phyloP scores from a whole-genome alignment of 1,284 basidiomycete genomes.

The Ustilago sp. region DNA sequence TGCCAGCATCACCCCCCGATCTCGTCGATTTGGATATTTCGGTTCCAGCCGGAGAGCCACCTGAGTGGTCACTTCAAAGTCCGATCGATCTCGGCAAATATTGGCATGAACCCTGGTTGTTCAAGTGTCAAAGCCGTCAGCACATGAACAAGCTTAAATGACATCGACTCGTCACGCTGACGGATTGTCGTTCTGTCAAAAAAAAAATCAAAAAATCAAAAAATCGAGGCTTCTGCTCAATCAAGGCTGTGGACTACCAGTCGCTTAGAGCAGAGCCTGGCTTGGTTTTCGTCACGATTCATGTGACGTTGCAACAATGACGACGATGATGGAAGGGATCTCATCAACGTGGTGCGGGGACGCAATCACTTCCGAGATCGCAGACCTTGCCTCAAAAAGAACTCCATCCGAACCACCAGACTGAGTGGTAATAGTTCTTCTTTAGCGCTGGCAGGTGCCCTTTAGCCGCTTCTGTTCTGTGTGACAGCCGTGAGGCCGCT shows the following conservation, averaged over 20 bases:
- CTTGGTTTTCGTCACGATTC: background rate
- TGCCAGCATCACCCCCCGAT: background rate
- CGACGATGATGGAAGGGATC: background rate
- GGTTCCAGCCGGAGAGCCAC: background rate
- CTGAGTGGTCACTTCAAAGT: conserved; percentile 9
- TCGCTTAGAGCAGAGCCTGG: background rate
- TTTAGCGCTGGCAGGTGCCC: background rate
- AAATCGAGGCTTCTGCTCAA: background rate
- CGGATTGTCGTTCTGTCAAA: background rate
- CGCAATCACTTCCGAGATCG: conserved; percentile 3
- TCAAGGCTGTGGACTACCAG: background rate
- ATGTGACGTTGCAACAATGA: background rate
- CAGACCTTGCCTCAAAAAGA: background rate
- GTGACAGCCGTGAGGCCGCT: background rate
- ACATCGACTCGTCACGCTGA: background rate
- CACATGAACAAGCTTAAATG: background rate
- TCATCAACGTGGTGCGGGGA: background rate
- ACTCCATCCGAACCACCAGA: background rate
- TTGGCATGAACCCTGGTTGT: background rate
- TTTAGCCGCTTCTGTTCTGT: background rate
- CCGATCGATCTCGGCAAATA: conserved; percentile 23
- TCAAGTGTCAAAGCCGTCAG: background rate
- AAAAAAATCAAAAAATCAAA: no score
- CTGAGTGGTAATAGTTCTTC: background rate
- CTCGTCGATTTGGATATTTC: background rate